These are phyloP conservation scores for Sordariomycetes sp. DNA, from an alignment of 2,329 filamentous ascomycete species.

Conservation along the genomic window DNA sequence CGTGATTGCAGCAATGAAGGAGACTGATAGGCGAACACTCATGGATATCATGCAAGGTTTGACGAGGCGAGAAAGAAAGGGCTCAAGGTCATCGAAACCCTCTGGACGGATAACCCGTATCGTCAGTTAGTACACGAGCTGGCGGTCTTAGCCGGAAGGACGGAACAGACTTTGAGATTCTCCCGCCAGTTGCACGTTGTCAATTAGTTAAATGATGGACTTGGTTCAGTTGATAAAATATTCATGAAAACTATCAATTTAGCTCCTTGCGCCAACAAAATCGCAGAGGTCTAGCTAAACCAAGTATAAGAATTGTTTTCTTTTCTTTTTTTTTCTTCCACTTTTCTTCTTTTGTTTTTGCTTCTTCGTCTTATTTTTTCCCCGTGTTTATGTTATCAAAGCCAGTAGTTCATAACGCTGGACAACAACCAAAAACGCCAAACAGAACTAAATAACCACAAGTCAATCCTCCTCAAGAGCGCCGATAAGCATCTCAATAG, in stretches of 20 bases:
- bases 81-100: too few species aligned
- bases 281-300: not conserved
- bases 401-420: slow-evolving; percentile 1
- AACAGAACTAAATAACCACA: not conserved
- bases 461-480: not conserved
- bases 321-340: not conserved
- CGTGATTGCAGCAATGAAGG: too few species aligned
- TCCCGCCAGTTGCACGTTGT: too few species aligned
- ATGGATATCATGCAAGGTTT: too few species aligned
- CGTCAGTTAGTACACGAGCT: too few species aligned
- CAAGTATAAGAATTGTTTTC: not conserved
- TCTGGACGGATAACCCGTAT: too few species aligned
- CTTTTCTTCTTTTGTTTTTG: not conserved
- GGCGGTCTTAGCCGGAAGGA: too few species aligned
- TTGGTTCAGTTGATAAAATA: not conserved
- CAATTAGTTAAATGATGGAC: too few species aligned
- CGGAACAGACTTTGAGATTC: too few species aligned
- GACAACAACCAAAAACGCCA: not conserved
- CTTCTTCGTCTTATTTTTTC: not conserved
- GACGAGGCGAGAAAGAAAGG: too few species aligned
- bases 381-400: not conserved
- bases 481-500: slow-evolving; percentile 2
- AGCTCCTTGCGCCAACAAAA: not conserved
- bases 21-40: too few species aligned
- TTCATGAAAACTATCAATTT: not conserved